A percentile compares a stretch with the other conserved stretches of the same genome.
Conservation (phyloP, 2,329 filamentous ascomycete species). For the Ceratocystis eucalypticola region DNA sequence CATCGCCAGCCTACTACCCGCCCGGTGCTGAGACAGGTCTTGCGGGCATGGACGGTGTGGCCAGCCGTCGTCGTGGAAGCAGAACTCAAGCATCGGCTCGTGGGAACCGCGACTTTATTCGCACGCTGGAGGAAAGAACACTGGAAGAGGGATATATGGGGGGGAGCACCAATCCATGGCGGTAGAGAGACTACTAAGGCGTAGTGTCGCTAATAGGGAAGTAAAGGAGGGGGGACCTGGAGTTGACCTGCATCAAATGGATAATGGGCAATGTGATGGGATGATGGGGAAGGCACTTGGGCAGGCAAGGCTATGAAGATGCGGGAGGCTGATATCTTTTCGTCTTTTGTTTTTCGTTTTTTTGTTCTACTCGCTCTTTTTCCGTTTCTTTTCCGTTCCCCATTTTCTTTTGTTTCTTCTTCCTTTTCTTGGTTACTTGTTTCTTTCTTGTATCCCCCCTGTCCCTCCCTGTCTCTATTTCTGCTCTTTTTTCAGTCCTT, state of each 20-base stretch:
- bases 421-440: constrained; percentile 8
- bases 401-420: background rate
- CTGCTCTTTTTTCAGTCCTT: background rate
- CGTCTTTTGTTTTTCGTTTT: constrained; percentile 3
- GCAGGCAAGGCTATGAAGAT: background rate
- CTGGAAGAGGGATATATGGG: constrained; percentile 83
- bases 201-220: too few relatives aligned
- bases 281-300: background rate
- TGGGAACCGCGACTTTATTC: constrained; percentile 75
- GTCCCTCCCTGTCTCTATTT: background rate
- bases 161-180: constrained; percentile 23
- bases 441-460: constrained; percentile 2
- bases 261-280: background rate
- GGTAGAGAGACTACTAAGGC: background rate
- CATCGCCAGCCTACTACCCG: constrained; percentile 93
- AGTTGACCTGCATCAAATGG: background rate
- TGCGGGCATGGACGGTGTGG: constrained; percentile 48
- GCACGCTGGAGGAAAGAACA: constrained; percentile 85
- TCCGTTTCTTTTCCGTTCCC: background rate
- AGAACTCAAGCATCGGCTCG: constrained; percentile 48
- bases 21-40: constrained; percentile 61
- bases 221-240: background rate
- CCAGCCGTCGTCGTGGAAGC: constrained; percentile 61
- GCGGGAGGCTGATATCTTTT: constrained; percentile 7
- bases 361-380: constrained; percentile 4